Evolutionary conservation across 805 yeast genomes (phyloP), one percentile per base, ranked within the genome.

Genomic region (Cephaloascus albidus): DNA sequence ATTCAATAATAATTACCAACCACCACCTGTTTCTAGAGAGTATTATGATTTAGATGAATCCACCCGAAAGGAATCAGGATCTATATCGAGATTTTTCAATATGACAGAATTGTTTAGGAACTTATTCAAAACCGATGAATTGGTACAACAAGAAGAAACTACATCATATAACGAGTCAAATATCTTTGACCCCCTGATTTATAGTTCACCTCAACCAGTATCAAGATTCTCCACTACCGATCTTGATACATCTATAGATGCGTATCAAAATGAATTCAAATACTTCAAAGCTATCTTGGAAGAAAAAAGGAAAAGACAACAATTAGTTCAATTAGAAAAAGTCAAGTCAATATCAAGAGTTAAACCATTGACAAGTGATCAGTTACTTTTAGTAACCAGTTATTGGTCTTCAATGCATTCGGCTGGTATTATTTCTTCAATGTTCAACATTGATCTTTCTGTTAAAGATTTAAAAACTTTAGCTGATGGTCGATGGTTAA

Each of bases 401-500:
- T 44, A 52, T 28, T 65, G 73, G 68, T 31, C 40, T 2, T 42
- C 57, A 3, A 43, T 50, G 3, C 51, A 56, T 18, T 28, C 38
- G 10, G 46, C 51, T 18, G 45, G 51, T 10, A 45, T 47, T 8
- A 50, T 74, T 6, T 53, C 57, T 3, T 50, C 59, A 8, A 60
- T 56, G 3, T 68, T 58, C 43, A 60, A 60, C 39, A 74, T 89
- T 34, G 90, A 84, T 37, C 72, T 89, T 2, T 60, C 62, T 3
- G 72, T 73, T 0, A 61, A 74, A 27, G 98, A 93, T 55, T 57
- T 90, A 40, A 67, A 70, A 35, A 87, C 96, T 0, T 63, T 93
- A 27, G 60, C 70, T 6, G 84, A 81, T 39, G 68, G 81, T 4
- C 61, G 70, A 32, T 93, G 98, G 98, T 69, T 93, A 23, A 93